Conservation (phyloP, 495 filamentous ascomycete species). For the Penicillium salamii region DNA sequence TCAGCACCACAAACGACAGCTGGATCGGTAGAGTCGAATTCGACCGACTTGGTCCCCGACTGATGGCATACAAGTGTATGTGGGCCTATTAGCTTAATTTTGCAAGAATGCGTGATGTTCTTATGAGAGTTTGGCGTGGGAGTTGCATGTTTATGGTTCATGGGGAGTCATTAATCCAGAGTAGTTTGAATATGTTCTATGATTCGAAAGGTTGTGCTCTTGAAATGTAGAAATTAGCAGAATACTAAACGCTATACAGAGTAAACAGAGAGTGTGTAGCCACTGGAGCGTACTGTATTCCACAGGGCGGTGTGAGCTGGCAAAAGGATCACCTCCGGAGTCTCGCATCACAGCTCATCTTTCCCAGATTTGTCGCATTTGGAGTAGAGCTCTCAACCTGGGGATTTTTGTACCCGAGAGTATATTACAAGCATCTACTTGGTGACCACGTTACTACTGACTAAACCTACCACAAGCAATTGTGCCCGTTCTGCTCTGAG, state of each 20-base stretch:
- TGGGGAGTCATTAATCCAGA: conserved; percentile 5
- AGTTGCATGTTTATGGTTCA: conserved; percentile 7
- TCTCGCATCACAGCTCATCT: not conserved
- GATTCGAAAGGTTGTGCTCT: too few relatives aligned
- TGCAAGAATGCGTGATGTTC: conserved; percentile 5
- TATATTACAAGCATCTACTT: too few relatives aligned
- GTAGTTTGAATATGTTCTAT: conserved; percentile 10
- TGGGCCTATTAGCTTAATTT: conserved; percentile 61
- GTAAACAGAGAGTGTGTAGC: too few relatives aligned
- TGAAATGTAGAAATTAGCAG: too few relatives aligned
- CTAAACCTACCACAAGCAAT: too few relatives aligned
- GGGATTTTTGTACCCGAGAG: not conserved
- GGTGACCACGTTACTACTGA: too few relatives aligned
- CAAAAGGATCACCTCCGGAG: conserved; percentile 9
- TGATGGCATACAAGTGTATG: conserved; percentile 84
- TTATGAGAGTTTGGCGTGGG: conserved; percentile 7
- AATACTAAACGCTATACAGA: too few relatives aligned
- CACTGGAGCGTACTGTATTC: too few relatives aligned
- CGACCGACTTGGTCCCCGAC: conserved; percentile 75
- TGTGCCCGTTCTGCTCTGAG: too few relatives aligned
- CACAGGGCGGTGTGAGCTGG: conserved; percentile 3
- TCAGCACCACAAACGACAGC: conserved; percentile 81
- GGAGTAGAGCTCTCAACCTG: not conserved
- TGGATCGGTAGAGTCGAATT: conserved; percentile 91
- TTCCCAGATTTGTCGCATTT: not conserved